phyloP scores from a whole-genome alignment of 2,329 filamentous ascomycete species.

The Biscogniauxia sp. region DNA sequence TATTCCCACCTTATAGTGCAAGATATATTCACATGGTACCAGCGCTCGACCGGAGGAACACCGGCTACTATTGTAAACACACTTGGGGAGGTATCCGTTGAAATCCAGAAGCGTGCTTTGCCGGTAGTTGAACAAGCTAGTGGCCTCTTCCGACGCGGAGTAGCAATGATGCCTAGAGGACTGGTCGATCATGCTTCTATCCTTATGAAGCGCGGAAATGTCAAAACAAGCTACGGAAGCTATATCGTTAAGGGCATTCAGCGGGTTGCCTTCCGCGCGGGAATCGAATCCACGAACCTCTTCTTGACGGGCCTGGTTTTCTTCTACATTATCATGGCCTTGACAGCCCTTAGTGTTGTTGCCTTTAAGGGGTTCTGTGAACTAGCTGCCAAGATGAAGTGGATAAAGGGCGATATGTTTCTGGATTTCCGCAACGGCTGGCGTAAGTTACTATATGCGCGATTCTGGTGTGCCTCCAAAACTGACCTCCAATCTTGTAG shows the following conservation, averaged over 20 bases:
- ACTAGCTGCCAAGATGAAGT: slow-evolving; percentile 67
- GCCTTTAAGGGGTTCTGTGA: slow-evolving; percentile 82
- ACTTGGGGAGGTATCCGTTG: slow-evolving; percentile 73
- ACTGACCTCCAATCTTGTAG: slow-evolving; percentile 16
- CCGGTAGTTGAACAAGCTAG: slow-evolving; percentile 34
- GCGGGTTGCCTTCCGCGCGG: slow-evolving; percentile 80
- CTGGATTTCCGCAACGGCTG: slow-evolving; percentile 92
- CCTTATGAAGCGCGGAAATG: slow-evolving; percentile 54
- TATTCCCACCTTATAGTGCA: slow-evolving; percentile 56
- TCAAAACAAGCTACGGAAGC: slow-evolving; percentile 52
- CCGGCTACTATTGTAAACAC: slow-evolving; percentile 76
- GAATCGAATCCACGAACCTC: slow-evolving; percentile 86
- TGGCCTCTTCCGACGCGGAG: slow-evolving; percentile 53
- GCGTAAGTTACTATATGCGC: slow-evolving; percentile 40
- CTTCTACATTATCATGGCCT: slow-evolving; percentile 78
- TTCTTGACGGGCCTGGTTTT: slow-evolving; percentile 90
- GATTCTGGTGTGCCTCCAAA: not conserved
- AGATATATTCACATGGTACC: slow-evolving; percentile 90
- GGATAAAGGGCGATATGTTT: slow-evolving; percentile 84
- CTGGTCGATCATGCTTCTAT: slow-evolving; percentile 31
- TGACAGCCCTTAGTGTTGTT: slow-evolving; percentile 70
- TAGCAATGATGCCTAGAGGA: slow-evolving; percentile 48
- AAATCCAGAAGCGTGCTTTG: slow-evolving; percentile 66
- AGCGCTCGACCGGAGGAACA: slow-evolving; percentile 84
- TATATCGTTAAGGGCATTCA: slow-evolving; percentile 77